Base-by-base conservation (phyloP, 768 basidiomycete genomes). In the Mycena alexandri region DNA sequence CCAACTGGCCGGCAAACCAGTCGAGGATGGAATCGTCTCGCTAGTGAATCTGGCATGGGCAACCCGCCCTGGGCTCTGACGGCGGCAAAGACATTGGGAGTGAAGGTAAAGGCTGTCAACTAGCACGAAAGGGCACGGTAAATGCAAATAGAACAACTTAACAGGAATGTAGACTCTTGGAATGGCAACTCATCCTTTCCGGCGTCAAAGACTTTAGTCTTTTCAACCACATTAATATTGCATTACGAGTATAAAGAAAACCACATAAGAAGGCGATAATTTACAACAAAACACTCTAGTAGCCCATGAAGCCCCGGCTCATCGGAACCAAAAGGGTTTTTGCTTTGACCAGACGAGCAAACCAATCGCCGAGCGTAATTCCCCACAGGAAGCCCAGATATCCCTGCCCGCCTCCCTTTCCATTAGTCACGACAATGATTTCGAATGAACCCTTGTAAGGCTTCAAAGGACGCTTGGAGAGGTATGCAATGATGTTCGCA, bases 61-160 rank as follows among this genome's bases (percentile, higher is more conserved):
- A 83, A 87, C 71, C 89, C 90, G 17, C 88, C 91, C 72, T 93
- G 89, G 85, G 80, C 86, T 4, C 72, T 93, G 22, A 70, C 74
- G 12, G 89, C 91, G 16, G 93, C 93, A 0, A 76, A 86, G 67
- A 82, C 86, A 75, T 80, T 95, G 8, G 89, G 87, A 24, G 84
- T 86, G 7, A 84, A 85, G 1, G 85, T 92, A n/a, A 89, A 90
- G 71, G 82, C 89, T 2, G 90, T 92, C 0, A 88, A 86, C 56
- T 92, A 94, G 73, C 93, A 92, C 74, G 89, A 91, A 74, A 78
- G 89, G 19, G 89, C 81, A 2, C 91, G 85, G 86, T 69, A 74
- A 52, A 76, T 29, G 79, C 85, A 5, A 33, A 19, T 16, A 17
- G 17, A 21, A 25, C n/a, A n/a, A n/a, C n/a, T n/a, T n/a, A n/a